Conservation (phyloP, 805 yeast species). For the Torulaspora maleeae region DNA sequence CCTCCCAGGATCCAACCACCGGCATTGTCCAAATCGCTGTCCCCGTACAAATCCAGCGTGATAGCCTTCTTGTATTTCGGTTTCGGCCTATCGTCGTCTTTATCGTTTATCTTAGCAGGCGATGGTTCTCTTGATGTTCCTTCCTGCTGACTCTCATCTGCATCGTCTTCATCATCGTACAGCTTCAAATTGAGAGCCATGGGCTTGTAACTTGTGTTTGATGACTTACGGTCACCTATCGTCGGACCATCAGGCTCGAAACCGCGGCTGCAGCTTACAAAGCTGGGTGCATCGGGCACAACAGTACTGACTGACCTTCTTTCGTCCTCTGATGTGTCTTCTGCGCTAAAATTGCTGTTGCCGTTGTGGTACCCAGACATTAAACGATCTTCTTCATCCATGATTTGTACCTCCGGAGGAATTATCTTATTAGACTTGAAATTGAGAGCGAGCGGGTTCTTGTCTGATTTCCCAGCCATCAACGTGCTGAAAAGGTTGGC, state of each 20-base stretch:
- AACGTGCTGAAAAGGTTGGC: slow-evolving; percentile 18
- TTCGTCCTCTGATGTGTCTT: slow-evolving; percentile 16
- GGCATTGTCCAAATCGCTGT: slow-evolving; percentile 21
- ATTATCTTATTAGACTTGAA: slow-evolving; percentile 18
- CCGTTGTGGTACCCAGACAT: slow-evolving; percentile 27
- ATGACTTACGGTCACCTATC: not conserved
- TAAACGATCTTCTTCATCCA: slow-evolving; percentile 33
- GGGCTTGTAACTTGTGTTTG: not conserved
- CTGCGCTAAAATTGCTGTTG: slow-evolving; percentile 10
- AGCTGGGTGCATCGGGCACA: slow-evolving; percentile 5
- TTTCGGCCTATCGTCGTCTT: slow-evolving; percentile 7
- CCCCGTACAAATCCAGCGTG: slow-evolving; percentile 32
- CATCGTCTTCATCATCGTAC: slow-evolving; percentile 13
- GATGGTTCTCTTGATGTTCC: not conserved
- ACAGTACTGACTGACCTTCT: slow-evolving; percentile 13
- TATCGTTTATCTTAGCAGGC: not conserved
- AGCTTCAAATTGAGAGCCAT: slow-evolving; percentile 5
- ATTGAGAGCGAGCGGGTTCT: slow-evolving; percentile 24
- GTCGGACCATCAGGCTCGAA: slow-evolving; percentile 2
- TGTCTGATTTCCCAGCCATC: slow-evolving; percentile 18
- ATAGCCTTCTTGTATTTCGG: slow-evolving; percentile 28
- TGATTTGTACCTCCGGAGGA: slow-evolving; percentile 11
- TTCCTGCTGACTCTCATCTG: slow-evolving; percentile 1
- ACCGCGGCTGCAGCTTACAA: not conserved
- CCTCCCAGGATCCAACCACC: slow-evolving; percentile 34